These are phyloP conservation scores for Macrocybe gigantea DNA, from an alignment of 768 basidiomycete genomes.

Conservation along the genomic window DNA sequence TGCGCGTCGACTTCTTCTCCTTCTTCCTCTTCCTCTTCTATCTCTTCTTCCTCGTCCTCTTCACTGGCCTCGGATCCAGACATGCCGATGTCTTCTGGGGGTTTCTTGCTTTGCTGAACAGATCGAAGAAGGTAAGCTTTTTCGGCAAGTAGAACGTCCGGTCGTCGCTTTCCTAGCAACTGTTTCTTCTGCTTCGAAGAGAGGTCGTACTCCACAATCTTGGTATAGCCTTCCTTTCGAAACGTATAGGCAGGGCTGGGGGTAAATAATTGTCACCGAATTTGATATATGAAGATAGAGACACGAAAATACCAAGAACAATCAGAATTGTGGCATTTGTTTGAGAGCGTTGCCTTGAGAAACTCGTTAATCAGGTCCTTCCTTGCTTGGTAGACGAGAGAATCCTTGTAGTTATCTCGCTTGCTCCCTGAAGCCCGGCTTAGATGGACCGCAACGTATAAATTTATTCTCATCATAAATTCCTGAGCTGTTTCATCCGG, in stretches of 20 bases:
- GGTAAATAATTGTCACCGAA: conserved; percentile 5
- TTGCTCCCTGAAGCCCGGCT: conserved; percentile 43
- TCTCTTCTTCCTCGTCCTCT: conserved; percentile 41
- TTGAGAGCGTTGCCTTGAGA: conserved; percentile 57
- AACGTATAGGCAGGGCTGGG: conserved; percentile 75
- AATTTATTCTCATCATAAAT: conserved; percentile 56
- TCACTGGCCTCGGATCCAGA: conserved; percentile 46
- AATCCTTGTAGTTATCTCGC: conserved; percentile 87
- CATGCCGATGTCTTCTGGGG: conserved; percentile 37
- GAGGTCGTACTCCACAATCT: conserved; percentile 92
- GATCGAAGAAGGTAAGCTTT: conserved; percentile 25
- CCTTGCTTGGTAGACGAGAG: conserved; percentile 79
- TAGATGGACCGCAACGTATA: conserved; percentile 59
- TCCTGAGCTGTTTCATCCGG: conserved; percentile 54
- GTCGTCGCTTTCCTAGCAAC: conserved; percentile 49
- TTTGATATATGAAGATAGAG: conserved; percentile 1
- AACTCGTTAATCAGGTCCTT: conserved; percentile 83
- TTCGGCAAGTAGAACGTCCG: conserved; percentile 65
- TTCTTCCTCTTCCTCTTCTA: conserved; percentile 46
- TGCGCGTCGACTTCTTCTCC: conserved; percentile 19
- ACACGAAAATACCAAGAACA: conserved; percentile 62
- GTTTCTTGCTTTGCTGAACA: conserved; percentile 14
- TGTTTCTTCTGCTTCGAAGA: conserved; percentile 70
- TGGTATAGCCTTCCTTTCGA: conserved; percentile 90
- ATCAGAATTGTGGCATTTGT: conserved; percentile 69